Base-by-base conservation (phyloP, 768 basidiomycete species). In the Thelephora aurantiotincta region DNA sequence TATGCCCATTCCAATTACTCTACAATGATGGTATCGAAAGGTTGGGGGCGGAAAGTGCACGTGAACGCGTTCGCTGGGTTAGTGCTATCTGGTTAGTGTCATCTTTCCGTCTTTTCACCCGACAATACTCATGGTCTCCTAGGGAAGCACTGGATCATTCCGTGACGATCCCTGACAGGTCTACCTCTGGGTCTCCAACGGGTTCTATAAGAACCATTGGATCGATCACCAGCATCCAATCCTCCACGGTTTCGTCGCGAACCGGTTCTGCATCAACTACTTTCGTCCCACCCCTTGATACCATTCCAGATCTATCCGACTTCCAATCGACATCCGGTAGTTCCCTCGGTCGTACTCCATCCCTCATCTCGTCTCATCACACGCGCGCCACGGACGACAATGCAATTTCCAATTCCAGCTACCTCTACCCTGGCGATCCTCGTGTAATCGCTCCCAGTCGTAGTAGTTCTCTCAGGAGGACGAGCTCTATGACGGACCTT, bases 11-110 rank as follows among this genome's bases (percentile, higher is more conserved):
- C 64, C 90, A 93, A 59, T 74, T 96, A 68, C 58, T 91, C 33
- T 96, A 96, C 59, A 73, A 75, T 11, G 92, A 96, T 60, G 91
- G 92, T 1, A 79, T 91, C 1, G 92, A 96, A 60, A 65, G 92
- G 6, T 60, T 96, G 20, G 91, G 82, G 5, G 82, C 87, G n/a
- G 91, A 93, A 58, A 91, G 86, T 53, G 73, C 90, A 6, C 62
- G 84, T 49, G 86, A 92, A 60, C 71, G 91, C 54, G 82, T 89
- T 45, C 78, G 82, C 61, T 96, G 92, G 92, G 89, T 93, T 11
- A 86, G 85, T 56, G 76, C 88, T 4, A 74, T 96, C 47, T 91
- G 87, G 92, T 90, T 57, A 43, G 78, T 67, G 1, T 13, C 18
- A 6, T 48, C 51, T n/a, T 50, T 11, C 45, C 34, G 50, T 22